Conservation (phyloP, 805 yeast genomes). For the Ogataea polymorpha region DNA sequence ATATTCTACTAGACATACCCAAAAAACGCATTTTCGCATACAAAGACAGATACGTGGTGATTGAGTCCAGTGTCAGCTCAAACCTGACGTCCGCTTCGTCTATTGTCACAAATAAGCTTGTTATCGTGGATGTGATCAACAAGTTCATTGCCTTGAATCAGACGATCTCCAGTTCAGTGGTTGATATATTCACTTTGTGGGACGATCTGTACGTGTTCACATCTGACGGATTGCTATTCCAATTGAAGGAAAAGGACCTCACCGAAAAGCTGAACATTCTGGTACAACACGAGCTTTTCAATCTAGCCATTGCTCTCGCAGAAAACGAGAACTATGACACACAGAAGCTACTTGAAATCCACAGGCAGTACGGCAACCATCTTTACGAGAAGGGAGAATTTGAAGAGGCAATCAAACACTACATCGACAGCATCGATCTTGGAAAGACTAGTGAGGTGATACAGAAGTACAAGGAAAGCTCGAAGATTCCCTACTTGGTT, state of each 20-base stretch:
- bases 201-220: slow-evolving; percentile 59
- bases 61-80: slow-evolving; percentile 50
- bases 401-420: slow-evolving; percentile 72
- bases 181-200: slow-evolving; percentile 56
- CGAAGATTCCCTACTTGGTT: slow-evolving; percentile 62
- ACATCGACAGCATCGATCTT: slow-evolving; percentile 43
- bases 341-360: slow-evolving; percentile 38
- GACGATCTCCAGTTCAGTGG: slow-evolving; percentile 63
- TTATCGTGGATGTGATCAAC: slow-evolving; percentile 67
- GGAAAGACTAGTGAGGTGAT: slow-evolving; percentile 75
- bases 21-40: slow-evolving; percentile 50
- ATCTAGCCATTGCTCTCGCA: slow-evolving; percentile 72
- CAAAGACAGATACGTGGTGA: slow-evolving; percentile 47
- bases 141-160: slow-evolving; percentile 68
- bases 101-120: slow-evolving; percentile 47
- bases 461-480: slow-evolving; percentile 73
- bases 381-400: slow-evolving; percentile 63
- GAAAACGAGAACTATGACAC: slow-evolving; percentile 28
- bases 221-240: slow-evolving; percentile 72
- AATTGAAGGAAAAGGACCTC: slow-evolving; percentile 61
- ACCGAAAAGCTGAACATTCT: slow-evolving; percentile 68
- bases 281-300: slow-evolving; percentile 65
- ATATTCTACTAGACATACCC: slow-evolving; percentile 53
- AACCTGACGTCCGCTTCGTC: slow-evolving; percentile 26
- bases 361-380: slow-evolving; percentile 66